Percentiles rank a stretch among this genome's conserved stretches.
Evolutionary conservation across 1,139 yeast species (phyloP).

Genomic region (Nakaseomyces nivariensis): DNA sequence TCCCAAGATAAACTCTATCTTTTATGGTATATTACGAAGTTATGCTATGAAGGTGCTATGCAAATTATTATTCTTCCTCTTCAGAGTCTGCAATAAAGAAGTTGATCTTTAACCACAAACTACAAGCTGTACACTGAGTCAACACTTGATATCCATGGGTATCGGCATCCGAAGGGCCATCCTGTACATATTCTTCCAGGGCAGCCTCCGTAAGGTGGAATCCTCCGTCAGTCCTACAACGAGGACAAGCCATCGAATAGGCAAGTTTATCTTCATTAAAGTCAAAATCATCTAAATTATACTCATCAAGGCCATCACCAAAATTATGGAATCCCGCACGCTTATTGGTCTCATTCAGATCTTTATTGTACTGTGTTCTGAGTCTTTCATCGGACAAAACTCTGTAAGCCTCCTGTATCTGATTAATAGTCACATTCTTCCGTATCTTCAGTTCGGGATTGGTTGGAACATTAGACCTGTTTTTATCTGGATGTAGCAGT

Average conservation of each 20-base stretch:
- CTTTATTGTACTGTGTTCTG: slow-evolving; percentile 42
- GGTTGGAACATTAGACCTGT: slow-evolving; percentile 11
- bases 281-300: slow-evolving; percentile 52
- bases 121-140: slow-evolving; percentile 72
- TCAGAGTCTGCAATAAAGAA: slow-evolving; percentile 35
- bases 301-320: slow-evolving; percentile 60
- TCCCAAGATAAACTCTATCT: too few relatives aligned
- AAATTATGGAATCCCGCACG: slow-evolving; percentile 41
- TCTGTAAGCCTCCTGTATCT: slow-evolving; percentile 52
- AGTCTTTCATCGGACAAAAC: slow-evolving; percentile 35
- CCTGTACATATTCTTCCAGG: slow-evolving; percentile 43
- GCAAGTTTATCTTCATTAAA: slow-evolving; percentile 21
- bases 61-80: slow-evolving; percentile 7
- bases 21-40: too few relatives aligned
- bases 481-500: slow-evolving; percentile 68
- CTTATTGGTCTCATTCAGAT: slow-evolving; percentile 33
- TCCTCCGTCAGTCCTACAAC: slow-evolving; percentile 53
- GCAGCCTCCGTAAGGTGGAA: slow-evolving; percentile 53
- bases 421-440: slow-evolving; percentile 28
- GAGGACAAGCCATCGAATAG: slow-evolving; percentile 50
- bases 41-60: neutral
- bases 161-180: slow-evolving; percentile 43
- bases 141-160: slow-evolving; percentile 47
- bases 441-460: slow-evolving; percentile 3
- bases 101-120: slow-evolving; percentile 71